A percentile compares a stretch with the other conserved stretches of the same genome.
Evolutionary conservation across 1,139 yeast genomes (phyloP).

Genomic region (Pneumocystis oryctolagi): DNA sequence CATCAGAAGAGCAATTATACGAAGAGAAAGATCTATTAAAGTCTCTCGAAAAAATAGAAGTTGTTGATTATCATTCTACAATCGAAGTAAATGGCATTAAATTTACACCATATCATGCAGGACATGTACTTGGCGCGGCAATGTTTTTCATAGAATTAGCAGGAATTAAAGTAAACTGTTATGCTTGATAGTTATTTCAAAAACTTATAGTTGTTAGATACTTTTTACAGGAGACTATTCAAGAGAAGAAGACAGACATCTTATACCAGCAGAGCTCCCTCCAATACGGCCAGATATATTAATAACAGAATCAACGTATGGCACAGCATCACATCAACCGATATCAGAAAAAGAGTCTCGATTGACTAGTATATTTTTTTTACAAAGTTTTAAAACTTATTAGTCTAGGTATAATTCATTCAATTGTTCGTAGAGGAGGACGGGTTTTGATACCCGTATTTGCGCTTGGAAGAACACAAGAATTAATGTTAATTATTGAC

Average conservation of each 20-base stretch:
- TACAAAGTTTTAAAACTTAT: neutral
- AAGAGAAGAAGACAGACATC: conserved; percentile 86
- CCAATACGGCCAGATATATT: conserved; percentile 75
- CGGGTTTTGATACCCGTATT: conserved; percentile 85
- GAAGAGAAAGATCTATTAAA: conserved; percentile 80
- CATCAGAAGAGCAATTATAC: conserved; percentile 44
- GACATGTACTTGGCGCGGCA: conserved; percentile 97
- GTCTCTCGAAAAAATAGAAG: conserved; percentile 80
- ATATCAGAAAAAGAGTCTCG: conserved; percentile 69
- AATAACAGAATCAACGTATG: conserved; percentile 91
- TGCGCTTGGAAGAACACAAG: conserved; percentile 95
- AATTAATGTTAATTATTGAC: conserved; percentile 69
- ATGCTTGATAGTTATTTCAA: neutral
- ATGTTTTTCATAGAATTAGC: conserved; percentile 94
- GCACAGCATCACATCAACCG: conserved; percentile 94
- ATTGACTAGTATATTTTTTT: conserved; percentile 34
- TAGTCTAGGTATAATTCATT: conserved; percentile 44
- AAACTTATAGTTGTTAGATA: conserved; percentile 21
- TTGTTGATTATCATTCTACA: conserved; percentile 90
- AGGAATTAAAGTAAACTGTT: conserved; percentile 41
- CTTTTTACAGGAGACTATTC: conserved; percentile 94
- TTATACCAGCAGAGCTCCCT: conserved; percentile 91
- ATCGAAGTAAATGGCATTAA: conserved; percentile 85
- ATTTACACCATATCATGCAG: conserved; percentile 97
- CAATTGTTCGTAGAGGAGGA: conserved; percentile 78